Evolutionary conservation across 345 rosid genomes (phyloP), one percentile per base, ranked within the genome.

Genomic region (Sisymbrium altissimum): DNA sequence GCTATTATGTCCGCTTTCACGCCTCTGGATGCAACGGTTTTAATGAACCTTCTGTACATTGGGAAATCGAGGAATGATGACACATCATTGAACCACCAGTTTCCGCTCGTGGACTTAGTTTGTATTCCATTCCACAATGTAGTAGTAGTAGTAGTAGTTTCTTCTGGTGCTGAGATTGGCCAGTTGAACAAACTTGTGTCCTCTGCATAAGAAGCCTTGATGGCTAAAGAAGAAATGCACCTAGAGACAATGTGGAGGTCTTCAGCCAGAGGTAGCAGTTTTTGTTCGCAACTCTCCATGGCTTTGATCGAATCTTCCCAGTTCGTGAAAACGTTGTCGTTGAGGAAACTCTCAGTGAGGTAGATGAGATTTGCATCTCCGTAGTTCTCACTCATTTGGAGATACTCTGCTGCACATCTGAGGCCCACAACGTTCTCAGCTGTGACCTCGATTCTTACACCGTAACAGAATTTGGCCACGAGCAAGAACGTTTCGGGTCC

Each of bases 71-170:
- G 95, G 70, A 23, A 60, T 5, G 73, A 66, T 4, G 95, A 89
- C 30, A 77, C 90, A 67, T 91, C 98, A 43, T 85, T 88, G 21
- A 83, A 87, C 98, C 98, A 94, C 98, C 97, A 91, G 80, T 89
- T 91, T 23, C 85, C 86, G 2, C 79, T 83, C 14, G 78, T 40
- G 36, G 46, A 3, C 75, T 55, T 70, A 1, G 75, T 76, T 64
- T 84, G 38, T 78, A 91, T 88, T 17, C 97, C 98, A 57, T 94
- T 89, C 98, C 97, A 93, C 12, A 74, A 72, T 6, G 79, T 70
- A 11, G 25, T 23, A 23, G 78, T 77, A 0, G 70, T 64, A 5
- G 68, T 64, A 5, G 68, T 30, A 11, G 60, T 12, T 55, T 64
- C 83, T 59, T 84, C 80, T 17, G 82, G 73, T 62, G 73, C 74